Base-by-base conservation (phyloP, 129 eudicot species). In the Flaveria trinervia region DNA sequence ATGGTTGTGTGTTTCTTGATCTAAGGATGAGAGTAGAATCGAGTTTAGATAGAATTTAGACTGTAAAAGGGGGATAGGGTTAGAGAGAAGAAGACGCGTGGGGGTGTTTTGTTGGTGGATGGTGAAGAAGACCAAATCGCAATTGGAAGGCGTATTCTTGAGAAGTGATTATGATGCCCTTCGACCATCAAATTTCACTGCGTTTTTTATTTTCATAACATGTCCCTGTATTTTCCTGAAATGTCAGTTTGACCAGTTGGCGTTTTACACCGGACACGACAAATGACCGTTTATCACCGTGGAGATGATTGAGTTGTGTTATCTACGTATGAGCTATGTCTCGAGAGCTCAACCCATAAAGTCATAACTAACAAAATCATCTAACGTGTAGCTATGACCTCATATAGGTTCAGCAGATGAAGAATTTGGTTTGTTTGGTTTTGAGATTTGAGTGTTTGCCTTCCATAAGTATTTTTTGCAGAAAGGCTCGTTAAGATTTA, bases 71-170 rank as follows among this genome's bases (percentile, higher is more conserved):
- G 17, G 76, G 82, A 82, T 77, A 82, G 72, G 70, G 73, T 65
- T 50, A 1, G 69, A 49, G 77, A 75, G 72, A 49, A 20, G 43
- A 33, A 51, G 85, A 70, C 77, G 81, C 75, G 81, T 81, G 81
- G 74, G 46, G 72, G 49, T 26, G 73, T 60, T 15, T 80, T 13
- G 71, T 80, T 80, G 80, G 84, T 67, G 18, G 39, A 12, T 62
- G 25, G 46, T 3, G 59, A 44, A 36, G 71, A 75, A 66, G 71
- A 75, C 72, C 62, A 49, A 64, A 16, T 76, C 55, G 54, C 74
- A 76, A 39, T 51, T 39, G 80, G 64, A 66, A 62, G 79, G 79
- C 79, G 79, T 65, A 49, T 75, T 49, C 41, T 64, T 64, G 72
- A 75, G 64, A 62, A 48, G 36, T 26, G 8, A 64, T 45, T 33